phyloP scores from a whole-genome alignment of 208 protist species.

The Vickermania spadyakhi region DNA sequence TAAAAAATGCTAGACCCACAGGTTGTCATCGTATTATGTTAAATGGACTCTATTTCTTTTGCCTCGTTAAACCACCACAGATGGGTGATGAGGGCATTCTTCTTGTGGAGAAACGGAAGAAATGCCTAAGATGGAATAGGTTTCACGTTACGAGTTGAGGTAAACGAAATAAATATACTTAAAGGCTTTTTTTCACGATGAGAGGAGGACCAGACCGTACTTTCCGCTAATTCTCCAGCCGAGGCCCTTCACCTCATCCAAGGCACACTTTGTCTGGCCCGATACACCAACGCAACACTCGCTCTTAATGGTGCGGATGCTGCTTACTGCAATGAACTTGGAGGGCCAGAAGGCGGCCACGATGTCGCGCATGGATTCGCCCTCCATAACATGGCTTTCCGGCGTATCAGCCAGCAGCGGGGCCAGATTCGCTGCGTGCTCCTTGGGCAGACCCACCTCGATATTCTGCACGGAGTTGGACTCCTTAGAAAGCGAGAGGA shows the following conservation, averaged over 20 bases:
- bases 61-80: too few relatives aligned
- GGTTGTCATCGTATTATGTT: too few relatives aligned
- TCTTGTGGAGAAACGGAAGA: too few relatives aligned
- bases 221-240: slow-evolving; percentile 67
- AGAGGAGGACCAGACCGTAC: slow-evolving; percentile 76
- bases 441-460: slow-evolving; percentile 8
- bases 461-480: slow-evolving; percentile 7
- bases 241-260: slow-evolving; percentile 22
- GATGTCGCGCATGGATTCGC: slow-evolving; percentile 39
- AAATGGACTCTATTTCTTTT: too few relatives aligned
- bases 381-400: slow-evolving; percentile 13
- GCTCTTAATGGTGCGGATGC: slow-evolving; percentile 86
- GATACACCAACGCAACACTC: slow-evolving; percentile 73
- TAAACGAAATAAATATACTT: too few relatives aligned
- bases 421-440: not conserved
- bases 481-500: slow-evolving; percentile 24
- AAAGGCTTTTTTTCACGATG: slow-evolving; percentile 4
- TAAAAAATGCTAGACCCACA: too few relatives aligned
- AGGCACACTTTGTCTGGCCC: slow-evolving; percentile 21
- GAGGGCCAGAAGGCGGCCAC: slow-evolving; percentile 69
- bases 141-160: too few relatives aligned
- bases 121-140: too few relatives aligned
- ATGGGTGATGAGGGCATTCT: too few relatives aligned
- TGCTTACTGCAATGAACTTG: slow-evolving; percentile 47
- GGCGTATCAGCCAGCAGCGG: slow-evolving; percentile 51